Percentiles rank a stretch among this genome's conserved stretches.
Conservation (phyloP, 441 rosid species). For the Arabidopsis lyrata region DNA sequence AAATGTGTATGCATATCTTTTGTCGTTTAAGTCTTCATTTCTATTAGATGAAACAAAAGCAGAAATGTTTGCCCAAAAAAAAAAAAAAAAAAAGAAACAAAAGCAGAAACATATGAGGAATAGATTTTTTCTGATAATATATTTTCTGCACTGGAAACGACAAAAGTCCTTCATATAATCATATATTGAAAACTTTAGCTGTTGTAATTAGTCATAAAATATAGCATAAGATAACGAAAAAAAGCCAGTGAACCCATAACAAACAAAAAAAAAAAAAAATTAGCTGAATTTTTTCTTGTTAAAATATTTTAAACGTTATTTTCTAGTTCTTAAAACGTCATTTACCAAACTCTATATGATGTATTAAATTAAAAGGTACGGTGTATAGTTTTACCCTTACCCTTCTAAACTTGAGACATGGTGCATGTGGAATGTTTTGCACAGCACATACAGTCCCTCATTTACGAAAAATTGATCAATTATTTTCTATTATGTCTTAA, state of each 20-base stretch:
- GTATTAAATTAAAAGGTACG: constrained; percentile 8
- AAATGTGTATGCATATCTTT: constrained; percentile 3
- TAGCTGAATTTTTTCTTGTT: background rate
- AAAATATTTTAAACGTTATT: background rate
- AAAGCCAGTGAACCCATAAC: background rate
- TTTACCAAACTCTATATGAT: background rate
- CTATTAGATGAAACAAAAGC: background rate
- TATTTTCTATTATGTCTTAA: background rate
- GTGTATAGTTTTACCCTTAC: constrained; percentile 16
- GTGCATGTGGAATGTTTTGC: constrained; percentile 38
- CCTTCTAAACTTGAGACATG: constrained; percentile 30
- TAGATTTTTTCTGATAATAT: background rate
- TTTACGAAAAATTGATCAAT: constrained; percentile 22
- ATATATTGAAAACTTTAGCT: background rate
- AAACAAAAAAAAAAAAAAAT: background rate
- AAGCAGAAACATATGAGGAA: background rate
- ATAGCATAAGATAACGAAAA: background rate
- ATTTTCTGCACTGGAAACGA: background rate
- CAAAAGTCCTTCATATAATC: background rate
- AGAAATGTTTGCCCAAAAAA: too few species aligned
- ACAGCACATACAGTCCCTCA: constrained; percentile 31
- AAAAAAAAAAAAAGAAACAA: too few species aligned
- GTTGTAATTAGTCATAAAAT: background rate
- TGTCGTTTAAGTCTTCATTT: constrained; percentile 14
- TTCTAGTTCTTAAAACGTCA: background rate